Evolutionary conservation across 345 rosid genomes (phyloP), one percentile per base, ranked within the genome.

Genomic region (Combretum micranthum): DNA sequence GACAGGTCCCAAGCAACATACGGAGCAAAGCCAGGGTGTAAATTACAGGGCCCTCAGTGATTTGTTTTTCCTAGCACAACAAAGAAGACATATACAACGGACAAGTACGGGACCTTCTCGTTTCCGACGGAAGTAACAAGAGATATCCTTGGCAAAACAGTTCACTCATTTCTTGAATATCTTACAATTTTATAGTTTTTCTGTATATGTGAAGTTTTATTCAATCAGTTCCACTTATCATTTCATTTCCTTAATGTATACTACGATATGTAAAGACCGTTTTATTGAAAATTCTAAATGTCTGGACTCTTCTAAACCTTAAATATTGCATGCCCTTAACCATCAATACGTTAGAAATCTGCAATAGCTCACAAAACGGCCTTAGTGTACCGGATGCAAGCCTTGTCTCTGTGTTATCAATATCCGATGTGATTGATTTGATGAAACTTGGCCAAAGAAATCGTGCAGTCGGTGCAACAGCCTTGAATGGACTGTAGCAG

Each of bases 401-500:
- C 63, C 80, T 85, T 59, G 73, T 93, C 55, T 79, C 82, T 20
- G 99, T 93, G 39, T 85, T 91, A 49, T 84, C 94, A 72, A 83
- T 96, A 61, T 70, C 63, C 54, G 97, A 83, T 73, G 99, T 93
- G 44, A 83, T 93, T 66, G 88, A 85, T 61, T 75, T 93, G 60
- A 93, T 93, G 99, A 83, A 80, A 71, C 72, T 82, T 48, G 99
- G 99, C 62, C 97, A 88, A 3, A 84, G 75, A 69, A 89, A 88
- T 55, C 96, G 99, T 50, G 96, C 79, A 18, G 96, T 89, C 15
- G 95, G 99, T 44, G 85, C 97, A 64, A 93, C 97, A 63, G 97
- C 99, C 49, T 53, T 93, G 65, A 93, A 93, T 83, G 99, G n/a
- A 93, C 47, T 83, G 97, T 13, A 93, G 99, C 68, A 93, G 99